Evolutionary conservation across 2,329 filamentous ascomycete genomes (phyloP).

Genomic region (Diaporthe eres): DNA sequence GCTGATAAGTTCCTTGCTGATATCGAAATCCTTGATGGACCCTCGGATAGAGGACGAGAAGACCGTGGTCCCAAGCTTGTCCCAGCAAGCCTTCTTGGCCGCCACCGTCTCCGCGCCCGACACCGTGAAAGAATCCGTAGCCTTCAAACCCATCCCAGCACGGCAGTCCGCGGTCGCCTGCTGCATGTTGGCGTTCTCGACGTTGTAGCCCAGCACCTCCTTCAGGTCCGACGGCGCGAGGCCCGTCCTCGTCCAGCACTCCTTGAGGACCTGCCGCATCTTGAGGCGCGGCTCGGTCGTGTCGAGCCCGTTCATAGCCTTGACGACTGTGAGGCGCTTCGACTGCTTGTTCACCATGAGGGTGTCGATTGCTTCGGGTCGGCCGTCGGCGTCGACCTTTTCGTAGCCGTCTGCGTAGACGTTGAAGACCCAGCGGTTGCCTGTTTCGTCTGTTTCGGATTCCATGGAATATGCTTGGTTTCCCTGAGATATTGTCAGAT

Average conservation of each 20-base stretch:
- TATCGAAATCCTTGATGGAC: conserved; percentile 1
- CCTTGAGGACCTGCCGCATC: conserved; percentile 22
- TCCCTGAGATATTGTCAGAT: background rate
- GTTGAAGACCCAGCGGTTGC: conserved; percentile 9
- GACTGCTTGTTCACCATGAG: conserved; percentile 8
- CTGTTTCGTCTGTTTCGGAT: background rate
- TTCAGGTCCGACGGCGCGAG: background rate
- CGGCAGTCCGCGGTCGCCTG: background rate
- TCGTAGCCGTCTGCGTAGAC: conserved; percentile 7
- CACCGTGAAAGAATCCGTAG: background rate
- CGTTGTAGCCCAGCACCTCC: conserved; percentile 3
- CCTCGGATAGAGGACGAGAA: background rate
- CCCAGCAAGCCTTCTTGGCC: background rate
- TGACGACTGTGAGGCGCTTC: background rate
- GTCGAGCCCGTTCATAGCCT: conserved; percentile 24
- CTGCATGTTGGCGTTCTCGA: conserved; percentile 5
- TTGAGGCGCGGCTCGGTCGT: conserved; percentile 5
- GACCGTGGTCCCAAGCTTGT: background rate
- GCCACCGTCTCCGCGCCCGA: background rate
- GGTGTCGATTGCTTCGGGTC: background rate
- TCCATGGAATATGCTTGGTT: conserved; percentile 6
- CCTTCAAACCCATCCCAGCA: background rate
- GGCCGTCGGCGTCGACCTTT: background rate
- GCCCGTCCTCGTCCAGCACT: conserved; percentile 1
- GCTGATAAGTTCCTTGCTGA: conserved; percentile 6